Conservation (phyloP, 495 filamentous ascomycete species). For the Penicillium soppii region DNA sequence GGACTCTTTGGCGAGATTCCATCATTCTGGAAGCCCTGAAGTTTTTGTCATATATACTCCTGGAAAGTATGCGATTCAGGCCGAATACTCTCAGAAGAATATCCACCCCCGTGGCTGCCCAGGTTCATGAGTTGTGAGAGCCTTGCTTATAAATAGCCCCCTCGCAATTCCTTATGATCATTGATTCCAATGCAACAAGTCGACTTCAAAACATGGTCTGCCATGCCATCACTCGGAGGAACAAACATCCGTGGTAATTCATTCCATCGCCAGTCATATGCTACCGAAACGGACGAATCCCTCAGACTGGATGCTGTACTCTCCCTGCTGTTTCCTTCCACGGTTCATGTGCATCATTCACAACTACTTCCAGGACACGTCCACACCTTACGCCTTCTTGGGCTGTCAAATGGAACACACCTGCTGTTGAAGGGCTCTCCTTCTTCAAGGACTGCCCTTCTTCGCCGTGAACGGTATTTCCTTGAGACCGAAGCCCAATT, state of each 20-base stretch:
- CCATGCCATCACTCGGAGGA: slow-evolving; percentile 8
- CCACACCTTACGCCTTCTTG: slow-evolving; percentile 52
- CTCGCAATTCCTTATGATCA: not conserved
- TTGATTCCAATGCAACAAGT: slow-evolving; percentile 7
- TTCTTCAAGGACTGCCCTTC: slow-evolving; percentile 46
- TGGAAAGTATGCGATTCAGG: not conserved
- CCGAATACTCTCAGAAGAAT: slow-evolving; percentile 4
- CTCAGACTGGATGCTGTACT: slow-evolving; percentile 42
- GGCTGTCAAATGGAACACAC: slow-evolving; percentile 52
- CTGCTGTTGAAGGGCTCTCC: slow-evolving; percentile 57
- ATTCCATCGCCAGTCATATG: slow-evolving; percentile 16
- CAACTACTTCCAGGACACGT: slow-evolving; percentile 49
- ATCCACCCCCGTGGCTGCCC: not conserved
- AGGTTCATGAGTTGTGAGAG: not conserved
- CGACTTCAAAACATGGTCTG: slow-evolving; percentile 13
- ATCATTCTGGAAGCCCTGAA: slow-evolving; percentile 11
- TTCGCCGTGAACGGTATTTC: slow-evolving; percentile 56
- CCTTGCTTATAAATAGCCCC: not conserved
- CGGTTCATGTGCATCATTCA: slow-evolving; percentile 40
- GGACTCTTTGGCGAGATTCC: not conserved
- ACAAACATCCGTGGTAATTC: not conserved
- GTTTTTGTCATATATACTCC: slow-evolving; percentile 4
- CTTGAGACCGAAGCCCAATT: slow-evolving; percentile 57
- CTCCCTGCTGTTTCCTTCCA: slow-evolving; percentile 36
- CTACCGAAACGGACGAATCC: slow-evolving; percentile 17